phyloP scores from a whole-genome alignment of 345 rosid genomes.

The Carallia brachiata region DNA sequence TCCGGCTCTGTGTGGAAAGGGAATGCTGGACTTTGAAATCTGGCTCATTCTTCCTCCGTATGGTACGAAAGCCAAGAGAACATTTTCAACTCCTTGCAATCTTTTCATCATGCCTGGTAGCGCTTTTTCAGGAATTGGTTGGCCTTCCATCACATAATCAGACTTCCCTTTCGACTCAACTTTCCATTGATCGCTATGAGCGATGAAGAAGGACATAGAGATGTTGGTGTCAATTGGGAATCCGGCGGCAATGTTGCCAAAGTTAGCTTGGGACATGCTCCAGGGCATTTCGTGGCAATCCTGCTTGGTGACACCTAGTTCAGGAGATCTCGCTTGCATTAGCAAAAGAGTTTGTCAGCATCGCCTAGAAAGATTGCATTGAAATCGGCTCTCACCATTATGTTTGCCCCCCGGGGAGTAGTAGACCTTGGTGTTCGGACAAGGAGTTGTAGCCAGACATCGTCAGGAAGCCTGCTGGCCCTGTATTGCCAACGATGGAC shows the following conservation, averaged over 20 bases:
- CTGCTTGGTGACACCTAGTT: conserved; percentile 7
- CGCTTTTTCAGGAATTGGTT: conserved; percentile 3
- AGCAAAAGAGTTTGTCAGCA: neutral
- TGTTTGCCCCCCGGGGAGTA: neutral
- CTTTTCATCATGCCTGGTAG: conserved; percentile 9
- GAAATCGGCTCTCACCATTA: neutral
- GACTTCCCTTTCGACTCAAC: conserved; percentile 14
- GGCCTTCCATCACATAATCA: conserved; percentile 13
- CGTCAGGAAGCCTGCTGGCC: neutral
- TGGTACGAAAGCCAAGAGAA: conserved; percentile 9
- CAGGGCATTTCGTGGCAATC: conserved; percentile 19
- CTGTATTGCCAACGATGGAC: conserved; percentile 19
- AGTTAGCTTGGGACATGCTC: neutral
- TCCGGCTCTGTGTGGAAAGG: conserved; percentile 22
- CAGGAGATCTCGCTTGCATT: conserved; percentile 7
- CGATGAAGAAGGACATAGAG: neutral
- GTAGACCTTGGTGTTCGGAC: neutral
- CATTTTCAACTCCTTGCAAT: neutral
- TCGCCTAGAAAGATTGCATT: conserved; percentile 15
- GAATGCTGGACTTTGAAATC: conserved; percentile 12
- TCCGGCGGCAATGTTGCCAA: conserved; percentile 2
- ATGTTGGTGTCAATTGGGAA: neutral
- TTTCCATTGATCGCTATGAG: neutral
- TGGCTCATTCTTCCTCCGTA: conserved; percentile 21
- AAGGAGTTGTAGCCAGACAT: conserved; percentile 9